Conservation (phyloP, 2,329 filamentous ascomycete genomes). For the Dendrostoma leiphaemia region DNA sequence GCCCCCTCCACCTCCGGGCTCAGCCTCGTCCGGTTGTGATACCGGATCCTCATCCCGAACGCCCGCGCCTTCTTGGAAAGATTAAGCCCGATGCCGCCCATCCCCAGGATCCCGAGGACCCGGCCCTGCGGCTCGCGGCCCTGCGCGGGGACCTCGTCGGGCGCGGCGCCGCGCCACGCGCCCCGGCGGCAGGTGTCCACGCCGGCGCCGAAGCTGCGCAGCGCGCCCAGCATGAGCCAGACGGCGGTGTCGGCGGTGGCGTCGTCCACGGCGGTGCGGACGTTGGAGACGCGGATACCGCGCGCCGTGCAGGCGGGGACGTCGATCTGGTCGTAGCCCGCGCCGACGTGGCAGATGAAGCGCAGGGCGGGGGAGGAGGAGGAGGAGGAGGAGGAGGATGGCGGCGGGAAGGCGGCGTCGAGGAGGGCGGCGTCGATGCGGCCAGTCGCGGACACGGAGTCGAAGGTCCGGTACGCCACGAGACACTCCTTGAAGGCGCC, state of each 20-base stretch:
- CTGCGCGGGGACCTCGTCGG: constrained; percentile 45
- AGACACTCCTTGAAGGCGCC: constrained; percentile 65
- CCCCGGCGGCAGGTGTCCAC: constrained; percentile 66
- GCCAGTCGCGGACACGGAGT: constrained; percentile 63
- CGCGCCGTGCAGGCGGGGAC: constrained; percentile 67
- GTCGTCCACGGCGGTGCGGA: constrained; percentile 78
- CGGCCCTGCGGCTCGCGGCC: constrained; percentile 64
- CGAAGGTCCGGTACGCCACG: constrained; percentile 70
- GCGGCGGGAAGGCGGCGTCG: constrained; percentile 49
- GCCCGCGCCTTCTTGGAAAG: constrained; percentile 70
- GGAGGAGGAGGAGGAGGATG: constrained; percentile 64
- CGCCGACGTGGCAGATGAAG: constrained; percentile 65
- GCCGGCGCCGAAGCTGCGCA: constrained; percentile 68
- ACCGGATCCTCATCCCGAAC: constrained; percentile 74
- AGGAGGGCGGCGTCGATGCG: constrained; percentile 70
- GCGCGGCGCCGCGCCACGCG: constrained; percentile 59
- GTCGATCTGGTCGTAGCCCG: constrained; percentile 84
- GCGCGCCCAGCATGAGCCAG: constrained; percentile 76
- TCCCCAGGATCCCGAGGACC: constrained; percentile 75
- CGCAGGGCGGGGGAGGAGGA: constrained; percentile 50
- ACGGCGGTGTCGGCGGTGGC: constrained; percentile 79
- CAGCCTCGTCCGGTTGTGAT: constrained; percentile 69
- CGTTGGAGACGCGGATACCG: constrained; percentile 72
- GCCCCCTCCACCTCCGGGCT: constrained; percentile 48
- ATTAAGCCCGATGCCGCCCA: constrained; percentile 82